phyloP scores from a whole-genome alignment of 2,329 filamentous ascomycete species.

The Clarireedia sp. region DNA sequence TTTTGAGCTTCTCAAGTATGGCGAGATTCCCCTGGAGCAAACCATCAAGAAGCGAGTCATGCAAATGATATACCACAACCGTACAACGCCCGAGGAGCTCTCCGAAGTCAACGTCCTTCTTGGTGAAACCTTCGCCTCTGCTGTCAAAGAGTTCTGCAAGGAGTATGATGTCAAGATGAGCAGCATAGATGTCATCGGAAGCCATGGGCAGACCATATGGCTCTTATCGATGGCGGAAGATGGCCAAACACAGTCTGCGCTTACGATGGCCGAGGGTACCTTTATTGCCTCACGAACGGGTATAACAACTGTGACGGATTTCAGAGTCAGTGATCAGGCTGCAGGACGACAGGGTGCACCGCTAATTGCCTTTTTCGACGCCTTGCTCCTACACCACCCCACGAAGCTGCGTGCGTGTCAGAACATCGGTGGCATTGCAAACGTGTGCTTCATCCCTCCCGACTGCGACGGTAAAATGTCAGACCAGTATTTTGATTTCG shows the following conservation, averaged over 20 bases:
- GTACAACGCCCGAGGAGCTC: too few species aligned
- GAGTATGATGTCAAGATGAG: too few species aligned
- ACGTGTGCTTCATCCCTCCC: constrained; percentile 51
- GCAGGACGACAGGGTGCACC: constrained; percentile 41
- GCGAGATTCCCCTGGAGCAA: too few species aligned
- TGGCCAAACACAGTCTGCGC: constrained; percentile 37
- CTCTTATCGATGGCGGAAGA: constrained; percentile 21
- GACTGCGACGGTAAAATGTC: constrained; percentile 31
- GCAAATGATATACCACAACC: too few species aligned
- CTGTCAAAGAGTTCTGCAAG: too few species aligned
- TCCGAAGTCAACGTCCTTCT: too few species aligned
- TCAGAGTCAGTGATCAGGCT: constrained; percentile 48
- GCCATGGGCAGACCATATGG: constrained; percentile 53
- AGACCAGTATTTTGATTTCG: constrained; percentile 40
- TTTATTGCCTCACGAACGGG: constrained; percentile 47
- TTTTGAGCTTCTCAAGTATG: too few species aligned
- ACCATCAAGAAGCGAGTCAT: too few species aligned
- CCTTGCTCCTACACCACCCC: constrained; percentile 47
- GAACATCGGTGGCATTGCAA: constrained; percentile 54
- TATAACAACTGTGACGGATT: constrained; percentile 51
- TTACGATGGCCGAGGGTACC: constrained; percentile 50
- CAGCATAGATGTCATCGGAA: constrained; percentile 33
- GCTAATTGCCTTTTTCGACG: constrained; percentile 49
- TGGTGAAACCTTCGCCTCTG: too few species aligned
- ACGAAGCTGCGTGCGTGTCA: constrained; percentile 50